Conservation (phyloP, 163 green algal species). For the Scenedesmus sp. region DNA sequence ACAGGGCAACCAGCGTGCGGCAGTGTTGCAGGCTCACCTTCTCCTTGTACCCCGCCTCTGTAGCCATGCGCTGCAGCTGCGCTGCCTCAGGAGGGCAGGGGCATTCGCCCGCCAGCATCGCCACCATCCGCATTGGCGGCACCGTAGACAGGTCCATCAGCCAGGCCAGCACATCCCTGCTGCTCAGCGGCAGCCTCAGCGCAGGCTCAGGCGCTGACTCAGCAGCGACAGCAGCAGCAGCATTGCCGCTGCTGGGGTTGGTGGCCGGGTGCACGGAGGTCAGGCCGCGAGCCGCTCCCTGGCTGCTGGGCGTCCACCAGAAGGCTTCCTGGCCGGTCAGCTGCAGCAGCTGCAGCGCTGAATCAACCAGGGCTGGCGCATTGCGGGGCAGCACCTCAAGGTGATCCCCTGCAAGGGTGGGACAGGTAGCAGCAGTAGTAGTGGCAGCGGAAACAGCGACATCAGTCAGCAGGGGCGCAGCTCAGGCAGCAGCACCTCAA, state of each 20-base stretch:
- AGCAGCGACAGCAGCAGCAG: neutral
- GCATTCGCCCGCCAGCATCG: conserved; percentile 6
- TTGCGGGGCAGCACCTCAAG: conserved; percentile 56
- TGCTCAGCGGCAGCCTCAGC: conserved; percentile 10
- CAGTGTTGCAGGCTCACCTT: too few species aligned
- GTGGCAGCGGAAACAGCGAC: too few species aligned
- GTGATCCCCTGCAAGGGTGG: conserved; percentile 45
- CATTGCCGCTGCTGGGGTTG: neutral
- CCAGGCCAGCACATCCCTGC: conserved; percentile 34
- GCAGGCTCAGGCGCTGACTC: neutral
- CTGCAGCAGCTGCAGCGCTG: conserved; percentile 22
- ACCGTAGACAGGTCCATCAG: conserved; percentile 41
- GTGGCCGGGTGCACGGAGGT: neutral
- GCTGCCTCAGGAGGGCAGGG: conserved; percentile 46
- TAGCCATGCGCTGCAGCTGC: neutral
- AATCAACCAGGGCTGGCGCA: conserved; percentile 26
- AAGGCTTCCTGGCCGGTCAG: conserved; percentile 14
- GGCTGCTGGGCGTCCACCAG: neutral
- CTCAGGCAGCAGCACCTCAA: too few species aligned
- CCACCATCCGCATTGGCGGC: conserved; percentile 28
- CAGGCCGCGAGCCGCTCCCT: conserved; percentile 21
- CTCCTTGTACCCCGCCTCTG: conserved; percentile 32
- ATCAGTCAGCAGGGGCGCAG: too few species aligned
- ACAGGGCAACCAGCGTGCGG: neutral
- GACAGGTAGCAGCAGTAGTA: neutral